phyloP scores from a whole-genome alignment of 805 yeast genomes.

The Metschnikowia cerradonensis region DNA sequence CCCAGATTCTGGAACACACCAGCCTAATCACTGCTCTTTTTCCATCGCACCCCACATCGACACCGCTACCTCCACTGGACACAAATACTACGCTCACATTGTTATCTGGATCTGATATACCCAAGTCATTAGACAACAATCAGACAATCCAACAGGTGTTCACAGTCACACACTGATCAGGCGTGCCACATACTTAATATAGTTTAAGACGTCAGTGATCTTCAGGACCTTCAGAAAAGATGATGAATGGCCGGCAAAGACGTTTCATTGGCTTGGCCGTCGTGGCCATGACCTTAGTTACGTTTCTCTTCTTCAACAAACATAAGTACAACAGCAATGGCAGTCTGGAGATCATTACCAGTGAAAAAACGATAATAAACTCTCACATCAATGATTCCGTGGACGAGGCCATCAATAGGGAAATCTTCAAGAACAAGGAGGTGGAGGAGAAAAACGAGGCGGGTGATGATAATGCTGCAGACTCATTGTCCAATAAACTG shows the following conservation, averaged over 20 bases:
- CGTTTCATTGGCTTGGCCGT: slow-evolving; percentile 8
- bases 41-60: slow-evolving; percentile 3
- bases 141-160: no score
- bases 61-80: neutral
- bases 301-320: slow-evolving; percentile 26
- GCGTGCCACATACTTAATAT: no score
- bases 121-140: no score
- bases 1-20: neutral
- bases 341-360: slow-evolving; percentile 19
- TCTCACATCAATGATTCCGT: slow-evolving; percentile 31
- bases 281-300: slow-evolving; percentile 9
- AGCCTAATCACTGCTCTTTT: neutral
- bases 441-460: slow-evolving; percentile 11
- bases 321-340: slow-evolving; percentile 31
- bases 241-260: slow-evolving; percentile 3
- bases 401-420: slow-evolving; percentile 40
- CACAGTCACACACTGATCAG: no score
- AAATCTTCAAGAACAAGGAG: slow-evolving; percentile 25
- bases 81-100: no score
- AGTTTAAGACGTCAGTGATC: no score
- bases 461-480: slow-evolving; percentile 4
- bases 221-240: neutral
- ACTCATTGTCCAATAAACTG: slow-evolving; percentile 7
- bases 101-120: no score
- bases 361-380: slow-evolving; percentile 27